Conservation (phyloP, 129 eudicot genomes). For the Gnaphalium uliginosum region DNA sequence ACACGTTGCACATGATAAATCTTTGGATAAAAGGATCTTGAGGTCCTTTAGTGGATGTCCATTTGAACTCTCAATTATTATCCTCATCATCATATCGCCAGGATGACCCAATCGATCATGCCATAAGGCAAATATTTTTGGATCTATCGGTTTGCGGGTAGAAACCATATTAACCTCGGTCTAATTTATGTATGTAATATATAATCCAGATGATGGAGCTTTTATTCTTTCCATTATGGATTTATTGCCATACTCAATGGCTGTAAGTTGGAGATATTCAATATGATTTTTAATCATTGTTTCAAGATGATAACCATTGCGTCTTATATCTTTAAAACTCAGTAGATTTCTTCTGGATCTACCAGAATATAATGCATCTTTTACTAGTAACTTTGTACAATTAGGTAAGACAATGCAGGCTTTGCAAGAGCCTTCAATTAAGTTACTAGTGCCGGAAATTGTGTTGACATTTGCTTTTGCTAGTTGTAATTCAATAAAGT, state of each 20-base stretch:
- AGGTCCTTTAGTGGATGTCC: not conserved
- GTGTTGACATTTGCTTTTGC: not conserved
- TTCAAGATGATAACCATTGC: not conserved
- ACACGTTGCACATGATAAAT: not conserved
- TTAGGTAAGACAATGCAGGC: not conserved
- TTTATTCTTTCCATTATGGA: not conserved
- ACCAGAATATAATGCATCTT: not conserved
- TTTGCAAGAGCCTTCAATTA: not conserved
- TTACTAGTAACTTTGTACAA: not conserved
- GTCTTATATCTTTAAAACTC: not conserved
- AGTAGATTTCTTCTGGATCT: not conserved
- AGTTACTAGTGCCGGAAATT: not conserved
- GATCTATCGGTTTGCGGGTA: not conserved
- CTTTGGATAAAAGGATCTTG: no score
- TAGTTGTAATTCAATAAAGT: not conserved
- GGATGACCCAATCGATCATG: not conserved
- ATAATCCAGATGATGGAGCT: not conserved
- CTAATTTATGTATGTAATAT: not conserved
- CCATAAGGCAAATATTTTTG: not conserved
- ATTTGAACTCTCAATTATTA: not conserved
- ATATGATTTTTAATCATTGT: not conserved
- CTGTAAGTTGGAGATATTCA: not conserved
- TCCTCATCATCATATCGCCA: not conserved
- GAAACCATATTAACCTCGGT: not conserved
- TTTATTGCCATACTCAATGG: not conserved